Conservation (phyloP, 805 yeast species). For the Kregervanrija delftensis region DNA sequence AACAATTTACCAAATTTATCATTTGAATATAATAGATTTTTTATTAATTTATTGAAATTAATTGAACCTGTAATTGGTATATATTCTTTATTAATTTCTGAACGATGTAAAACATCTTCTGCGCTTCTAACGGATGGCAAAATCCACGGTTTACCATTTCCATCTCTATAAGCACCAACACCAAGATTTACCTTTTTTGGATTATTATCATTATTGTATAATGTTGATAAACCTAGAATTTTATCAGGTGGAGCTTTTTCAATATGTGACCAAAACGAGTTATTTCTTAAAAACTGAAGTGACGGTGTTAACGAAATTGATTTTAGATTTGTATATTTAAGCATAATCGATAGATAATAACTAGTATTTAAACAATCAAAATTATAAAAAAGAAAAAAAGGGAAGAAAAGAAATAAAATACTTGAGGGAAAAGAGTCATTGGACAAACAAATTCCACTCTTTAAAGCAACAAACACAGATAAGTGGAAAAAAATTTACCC, state of each 20-base stretch:
- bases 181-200: conserved; percentile 55
- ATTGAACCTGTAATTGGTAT: conserved; percentile 80
- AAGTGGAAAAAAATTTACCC: no score
- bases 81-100: conserved; percentile 70
- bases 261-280: conserved; percentile 24
- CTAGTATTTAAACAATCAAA: no score
- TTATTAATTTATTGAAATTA: conserved; percentile 58
- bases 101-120: conserved; percentile 40
- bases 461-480: no score
- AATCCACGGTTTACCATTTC: conserved; percentile 81
- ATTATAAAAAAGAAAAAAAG: no score
- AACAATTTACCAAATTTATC: conserved; percentile 50
- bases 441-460: no score
- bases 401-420: no score
- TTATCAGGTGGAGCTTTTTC: conserved; percentile 74
- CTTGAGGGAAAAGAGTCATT: no score
- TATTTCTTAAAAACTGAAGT: neutral
- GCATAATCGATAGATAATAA: neutral
- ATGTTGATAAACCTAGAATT: conserved; percentile 72
- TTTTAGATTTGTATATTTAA: neutral
- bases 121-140: conserved; percentile 70
- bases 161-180: conserved; percentile 92
- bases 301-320: neutral
- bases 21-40: conserved; percentile 53
- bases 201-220: conserved; percentile 60